Evolutionary conservation across 306 rosid genomes (phyloP).

Genomic region (Vigna reflexopilosa): DNA sequence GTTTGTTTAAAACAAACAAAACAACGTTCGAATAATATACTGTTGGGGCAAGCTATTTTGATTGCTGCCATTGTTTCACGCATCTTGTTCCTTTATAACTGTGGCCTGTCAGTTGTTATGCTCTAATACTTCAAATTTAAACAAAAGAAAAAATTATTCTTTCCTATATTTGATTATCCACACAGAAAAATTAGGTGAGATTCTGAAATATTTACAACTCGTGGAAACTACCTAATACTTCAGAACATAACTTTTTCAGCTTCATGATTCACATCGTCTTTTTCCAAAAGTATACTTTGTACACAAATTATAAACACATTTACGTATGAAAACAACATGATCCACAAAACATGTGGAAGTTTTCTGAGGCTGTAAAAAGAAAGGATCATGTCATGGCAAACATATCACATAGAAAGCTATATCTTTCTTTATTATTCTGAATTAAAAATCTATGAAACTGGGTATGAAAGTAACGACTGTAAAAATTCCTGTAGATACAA

Average conservation of each 20-base stretch:
- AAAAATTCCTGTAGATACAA: slow-evolving; percentile 24
- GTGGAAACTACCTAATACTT: too few species aligned
- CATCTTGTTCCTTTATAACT: neutral
- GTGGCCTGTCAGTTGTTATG: neutral
- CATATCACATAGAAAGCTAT: slow-evolving; percentile 23
- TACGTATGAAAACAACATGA: neutral
- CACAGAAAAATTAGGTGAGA: too few species aligned
- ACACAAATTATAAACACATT: neutral
- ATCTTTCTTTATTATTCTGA: slow-evolving; percentile 41
- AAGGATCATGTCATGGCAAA: neutral
- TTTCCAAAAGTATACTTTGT: neutral
- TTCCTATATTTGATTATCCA: neutral
- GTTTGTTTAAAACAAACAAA: neutral
- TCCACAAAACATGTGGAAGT: neutral
- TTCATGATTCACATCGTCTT: neutral
- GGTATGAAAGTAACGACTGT: neutral
- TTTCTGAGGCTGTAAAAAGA: neutral
- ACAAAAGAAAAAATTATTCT: neutral
- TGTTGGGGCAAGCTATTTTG: too few species aligned
- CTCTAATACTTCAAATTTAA: neutral
- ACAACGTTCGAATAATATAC: neutral
- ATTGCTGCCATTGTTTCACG: neutral
- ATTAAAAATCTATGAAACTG: slow-evolving; percentile 27
- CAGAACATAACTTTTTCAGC: neutral
- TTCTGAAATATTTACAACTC: too few species aligned